phyloP scores from a whole-genome alignment of 306 rosid genomes.

The Ormosia emarginata region DNA sequence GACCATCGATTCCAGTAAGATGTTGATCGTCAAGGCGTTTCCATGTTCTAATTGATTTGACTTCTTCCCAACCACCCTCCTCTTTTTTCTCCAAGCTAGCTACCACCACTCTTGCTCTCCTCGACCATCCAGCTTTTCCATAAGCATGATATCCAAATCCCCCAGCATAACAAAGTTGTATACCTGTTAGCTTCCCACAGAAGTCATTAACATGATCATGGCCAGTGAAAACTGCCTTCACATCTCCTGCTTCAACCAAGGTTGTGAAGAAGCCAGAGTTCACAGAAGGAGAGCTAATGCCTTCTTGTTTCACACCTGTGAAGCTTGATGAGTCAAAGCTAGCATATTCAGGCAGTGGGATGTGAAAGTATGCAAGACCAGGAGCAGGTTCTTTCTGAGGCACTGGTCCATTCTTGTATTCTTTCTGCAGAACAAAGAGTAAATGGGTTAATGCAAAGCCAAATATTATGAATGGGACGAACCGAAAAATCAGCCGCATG shows the following conservation, averaged over 20 bases:
- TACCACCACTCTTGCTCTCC: slow-evolving; percentile 76
- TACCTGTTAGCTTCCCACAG: slow-evolving; percentile 63
- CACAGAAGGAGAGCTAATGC: slow-evolving; percentile 67
- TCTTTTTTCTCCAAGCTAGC: slow-evolving; percentile 57
- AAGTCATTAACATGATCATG: slow-evolving; percentile 85
- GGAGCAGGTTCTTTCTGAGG: slow-evolving; percentile 70
- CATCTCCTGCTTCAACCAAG: slow-evolving; percentile 71
- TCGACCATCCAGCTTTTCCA: slow-evolving; percentile 83
- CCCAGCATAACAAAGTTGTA: slow-evolving; percentile 73
- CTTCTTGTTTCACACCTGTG: slow-evolving; percentile 67
- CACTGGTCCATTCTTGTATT: slow-evolving; percentile 46
- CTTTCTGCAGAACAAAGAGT: slow-evolving; percentile 46
- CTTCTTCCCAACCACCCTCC: slow-evolving; percentile 58
- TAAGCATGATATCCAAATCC: slow-evolving; percentile 93
- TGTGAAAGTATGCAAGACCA: slow-evolving; percentile 72
- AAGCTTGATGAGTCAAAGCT: slow-evolving; percentile 61
- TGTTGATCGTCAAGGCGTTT: slow-evolving; percentile 69
- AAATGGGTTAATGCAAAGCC: neutral
- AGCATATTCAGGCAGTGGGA: slow-evolving; percentile 72
- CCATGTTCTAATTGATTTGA: slow-evolving; percentile 77
- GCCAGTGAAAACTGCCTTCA: slow-evolving; percentile 73
- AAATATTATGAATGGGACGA: neutral
- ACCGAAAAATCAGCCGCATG: neutral
- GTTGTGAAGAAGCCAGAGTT: slow-evolving; percentile 83
- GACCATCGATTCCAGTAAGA: slow-evolving; percentile 54